Base-by-base conservation (phyloP, 805 yeast species). In the Brettanomyces anomalus region DNA sequence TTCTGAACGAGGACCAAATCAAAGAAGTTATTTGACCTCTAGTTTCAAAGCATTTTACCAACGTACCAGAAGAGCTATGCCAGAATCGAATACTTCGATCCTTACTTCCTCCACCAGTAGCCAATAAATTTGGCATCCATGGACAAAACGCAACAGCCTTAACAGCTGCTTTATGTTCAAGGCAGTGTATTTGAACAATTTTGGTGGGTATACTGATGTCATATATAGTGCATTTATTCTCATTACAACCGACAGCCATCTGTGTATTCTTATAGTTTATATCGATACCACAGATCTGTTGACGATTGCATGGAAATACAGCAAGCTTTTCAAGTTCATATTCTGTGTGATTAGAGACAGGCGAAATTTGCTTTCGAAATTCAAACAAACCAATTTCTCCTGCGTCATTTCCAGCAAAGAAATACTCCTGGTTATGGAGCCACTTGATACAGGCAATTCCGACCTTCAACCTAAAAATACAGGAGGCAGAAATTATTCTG, bases 121-220 rank as follows among this genome's bases (percentile, higher is more conserved):
- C 96, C 31, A 89, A 58, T 7, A 89, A 62, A 2, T 82, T 71
- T 13, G 77, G 77, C 16, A 86, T 72, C 96, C 96, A 88, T 0
- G 97, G 97, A 56, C 96, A 89, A 53, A 76, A 89, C 3, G 90
- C 83, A 37, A 89, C 66, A 0, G 96, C 97, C 52, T 88, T 88
- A 0, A 89, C 89, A 0, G 97, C 97, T 1, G 96, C 95, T 3
- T 67, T 64, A 54, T 89, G 97, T 1, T 71, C 75, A 41, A 88
- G 64, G 8, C 61, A 56, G 54, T 70, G 76, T 46, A 64, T 60
- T 39, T 74, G 51, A 18, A 43, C 53, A 8, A 90, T 83, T 0
- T 55, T 43, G 4, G 47, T 36, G 4, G 62, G 45, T 42, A 68
- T 56, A 2, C 64, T 41, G 17, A 84, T 70, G 49, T 83, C 77